Evolutionary conservation across 305 asterid genomes (phyloP).

Genomic region (Rubia peregrina): DNA sequence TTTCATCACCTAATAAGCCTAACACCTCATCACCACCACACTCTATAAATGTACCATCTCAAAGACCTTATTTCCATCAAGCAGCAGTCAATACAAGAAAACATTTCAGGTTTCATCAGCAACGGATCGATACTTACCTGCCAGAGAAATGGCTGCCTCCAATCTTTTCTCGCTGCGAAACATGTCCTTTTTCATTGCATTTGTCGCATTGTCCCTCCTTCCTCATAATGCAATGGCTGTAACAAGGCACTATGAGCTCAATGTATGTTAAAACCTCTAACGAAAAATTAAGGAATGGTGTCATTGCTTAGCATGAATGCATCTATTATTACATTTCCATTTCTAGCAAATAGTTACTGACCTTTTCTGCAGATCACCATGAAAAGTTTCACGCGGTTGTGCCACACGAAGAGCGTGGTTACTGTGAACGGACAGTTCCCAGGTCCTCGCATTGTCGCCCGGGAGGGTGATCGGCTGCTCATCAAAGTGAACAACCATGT

Average conservation of each 20-base stretch:
- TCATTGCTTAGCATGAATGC: no score
- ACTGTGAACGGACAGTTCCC: slow-evolving; percentile 47
- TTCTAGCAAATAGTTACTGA: not conserved
- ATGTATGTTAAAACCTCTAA: slow-evolving; percentile 19
- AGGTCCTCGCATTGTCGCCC: slow-evolving; percentile 36
- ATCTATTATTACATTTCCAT: not conserved
- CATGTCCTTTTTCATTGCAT: slow-evolving; percentile 16
- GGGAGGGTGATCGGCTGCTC: slow-evolving; percentile 42
- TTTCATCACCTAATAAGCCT: slow-evolving; percentile 37
- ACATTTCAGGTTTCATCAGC: not conserved
- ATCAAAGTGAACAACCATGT: slow-evolving; percentile 46
- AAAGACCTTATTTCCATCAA: slow-evolving; percentile 16
- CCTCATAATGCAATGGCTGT: slow-evolving; percentile 32
- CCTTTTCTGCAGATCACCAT: slow-evolving; percentile 27
- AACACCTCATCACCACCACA: slow-evolving; percentile 15
- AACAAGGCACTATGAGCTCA: slow-evolving; percentile 51
- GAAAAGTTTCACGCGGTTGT: slow-evolving; percentile 37
- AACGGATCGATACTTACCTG: not conserved
- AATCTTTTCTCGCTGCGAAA: slow-evolving; percentile 5
- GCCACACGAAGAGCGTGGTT: slow-evolving; percentile 40
- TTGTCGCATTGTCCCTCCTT: slow-evolving; percentile 25
- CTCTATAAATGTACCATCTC: slow-evolving; percentile 25
- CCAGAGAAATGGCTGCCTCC: slow-evolving; percentile 15
- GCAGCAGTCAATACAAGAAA: slow-evolving; percentile 18
- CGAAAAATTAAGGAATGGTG: not conserved